phyloP scores from a whole-genome alignment of 495 filamentous ascomycete species.

The Xylaria grammica region DNA sequence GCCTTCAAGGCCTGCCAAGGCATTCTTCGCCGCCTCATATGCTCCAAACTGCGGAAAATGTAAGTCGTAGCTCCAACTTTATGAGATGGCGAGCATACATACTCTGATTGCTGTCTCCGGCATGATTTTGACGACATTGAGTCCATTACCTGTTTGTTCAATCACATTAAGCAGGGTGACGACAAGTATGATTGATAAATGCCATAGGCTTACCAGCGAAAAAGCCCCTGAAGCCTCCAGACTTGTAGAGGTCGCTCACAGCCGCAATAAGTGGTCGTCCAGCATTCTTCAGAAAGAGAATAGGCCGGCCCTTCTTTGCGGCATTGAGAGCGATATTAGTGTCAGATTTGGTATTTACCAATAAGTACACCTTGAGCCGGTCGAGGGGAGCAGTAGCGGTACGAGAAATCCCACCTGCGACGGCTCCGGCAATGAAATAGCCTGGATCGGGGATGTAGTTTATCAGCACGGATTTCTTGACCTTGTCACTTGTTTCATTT shows the following conservation, averaged over 20 bases:
- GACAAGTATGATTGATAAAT: background rate
- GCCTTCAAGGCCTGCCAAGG: slow-evolving; percentile 85
- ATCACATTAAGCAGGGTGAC: slow-evolving; percentile 14
- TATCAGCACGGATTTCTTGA: slow-evolving; percentile 55
- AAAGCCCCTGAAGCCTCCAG: slow-evolving; percentile 88
- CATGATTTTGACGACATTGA: slow-evolving; percentile 98
- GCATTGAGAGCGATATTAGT: slow-evolving; percentile 63
- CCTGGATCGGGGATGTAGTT: slow-evolving; percentile 71
- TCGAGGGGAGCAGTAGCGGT: slow-evolving; percentile 95
- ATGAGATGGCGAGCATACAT: slow-evolving; percentile 21
- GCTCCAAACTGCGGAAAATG: slow-evolving; percentile 71
- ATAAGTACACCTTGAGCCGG: slow-evolving; percentile 95
- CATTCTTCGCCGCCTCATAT: slow-evolving; percentile 92
- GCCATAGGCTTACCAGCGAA: slow-evolving; percentile 77
- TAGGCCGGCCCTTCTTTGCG: slow-evolving; percentile 71
- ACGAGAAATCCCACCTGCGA: slow-evolving; percentile 89
- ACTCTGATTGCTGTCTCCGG: slow-evolving; percentile 91
- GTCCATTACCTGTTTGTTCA: slow-evolving; percentile 76
- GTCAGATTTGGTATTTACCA: slow-evolving; percentile 78
- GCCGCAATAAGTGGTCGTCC: slow-evolving; percentile 74
- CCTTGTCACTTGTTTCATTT: slow-evolving; percentile 34
- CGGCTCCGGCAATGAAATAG: slow-evolving; percentile 94
- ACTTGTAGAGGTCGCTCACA: slow-evolving; percentile 74
- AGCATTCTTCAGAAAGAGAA: slow-evolving; percentile 69
- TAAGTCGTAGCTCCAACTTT: background rate